phyloP scores from a whole-genome alignment of 192 early-diverging fungal genomes.

The Linnemannia elongata region DNA sequence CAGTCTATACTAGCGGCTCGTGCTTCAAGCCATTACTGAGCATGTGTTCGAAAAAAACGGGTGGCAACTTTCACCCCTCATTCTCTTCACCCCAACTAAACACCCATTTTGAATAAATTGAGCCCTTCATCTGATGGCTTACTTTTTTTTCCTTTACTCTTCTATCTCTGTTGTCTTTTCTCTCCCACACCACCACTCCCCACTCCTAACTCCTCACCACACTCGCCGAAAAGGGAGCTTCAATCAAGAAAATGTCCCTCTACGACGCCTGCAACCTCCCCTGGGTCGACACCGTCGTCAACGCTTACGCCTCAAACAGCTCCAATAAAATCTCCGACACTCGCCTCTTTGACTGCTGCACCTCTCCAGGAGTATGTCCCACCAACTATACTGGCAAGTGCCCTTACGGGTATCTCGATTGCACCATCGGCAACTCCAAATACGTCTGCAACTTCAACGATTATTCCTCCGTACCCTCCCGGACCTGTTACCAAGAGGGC shows the following conservation, averaged over 20 bases:
- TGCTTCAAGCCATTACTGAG: not conserved
- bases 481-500: not conserved
- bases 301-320: not conserved
- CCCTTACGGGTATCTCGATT: not conserved
- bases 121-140: not conserved
- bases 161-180: not conserved
- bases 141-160: not conserved
- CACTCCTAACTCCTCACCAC: not conserved
- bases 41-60: not conserved
- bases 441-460: not conserved
- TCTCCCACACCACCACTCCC: not conserved
- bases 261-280: not conserved
- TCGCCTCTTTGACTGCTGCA: not conserved
- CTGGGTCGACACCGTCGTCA: conserved; percentile 5
- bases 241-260: conserved; percentile 1
- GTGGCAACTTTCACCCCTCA: too few species aligned
- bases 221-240: not conserved
- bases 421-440: conserved; percentile 6
- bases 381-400: not conserved
- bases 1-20: not conserved
- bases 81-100: too few species aligned
- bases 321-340: not conserved
- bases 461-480: not conserved
- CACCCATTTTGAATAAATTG: not conserved
- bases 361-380: not conserved